A percentile compares a stretch with the other conserved stretches of the same genome.
Conservation (phyloP, 768 basidiomycete species). For the Mycena epipterygia region DNA sequence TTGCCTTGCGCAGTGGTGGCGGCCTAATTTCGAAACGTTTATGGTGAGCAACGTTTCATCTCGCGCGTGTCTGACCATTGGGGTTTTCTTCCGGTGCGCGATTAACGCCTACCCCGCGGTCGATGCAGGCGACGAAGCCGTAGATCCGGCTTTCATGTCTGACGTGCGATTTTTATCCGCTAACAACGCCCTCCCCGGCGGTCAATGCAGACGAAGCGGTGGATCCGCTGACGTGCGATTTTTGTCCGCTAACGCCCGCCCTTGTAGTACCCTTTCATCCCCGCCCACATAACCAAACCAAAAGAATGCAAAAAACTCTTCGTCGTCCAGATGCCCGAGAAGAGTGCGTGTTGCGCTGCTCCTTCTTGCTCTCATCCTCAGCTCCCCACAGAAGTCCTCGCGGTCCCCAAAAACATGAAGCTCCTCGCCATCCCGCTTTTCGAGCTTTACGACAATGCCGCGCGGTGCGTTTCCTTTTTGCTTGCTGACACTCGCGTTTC, state of each 20-base stretch:
- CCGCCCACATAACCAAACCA: constrained; percentile 96
- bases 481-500: background rate
- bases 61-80: background rate
- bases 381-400: constrained; percentile 81
- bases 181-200: background rate
- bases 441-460: constrained; percentile 97
- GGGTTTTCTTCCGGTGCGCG: constrained; percentile 8
- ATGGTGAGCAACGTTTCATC: constrained; percentile 74
- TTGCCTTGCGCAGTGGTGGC: constrained; percentile 98
- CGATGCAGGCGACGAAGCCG: constrained; percentile 5
- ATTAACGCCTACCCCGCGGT: constrained; percentile 21
- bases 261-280: constrained; percentile 89
- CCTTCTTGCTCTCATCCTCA: background rate
- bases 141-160: constrained; percentile 19
- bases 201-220: background rate
- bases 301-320: constrained; percentile 99
- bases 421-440: constrained; percentile 96
- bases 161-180: background rate
- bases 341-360: constrained; percentile 68
- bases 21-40: constrained; percentile 98
- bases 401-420: constrained; percentile 99
- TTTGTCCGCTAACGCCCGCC: background rate
- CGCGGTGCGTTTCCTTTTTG: constrained; percentile 64
- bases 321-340: constrained; percentile 94
- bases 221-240: background rate